Evolutionary conservation across 2,329 filamentous ascomycete genomes (phyloP).

Genomic region (Tolypocladium sp.): DNA sequence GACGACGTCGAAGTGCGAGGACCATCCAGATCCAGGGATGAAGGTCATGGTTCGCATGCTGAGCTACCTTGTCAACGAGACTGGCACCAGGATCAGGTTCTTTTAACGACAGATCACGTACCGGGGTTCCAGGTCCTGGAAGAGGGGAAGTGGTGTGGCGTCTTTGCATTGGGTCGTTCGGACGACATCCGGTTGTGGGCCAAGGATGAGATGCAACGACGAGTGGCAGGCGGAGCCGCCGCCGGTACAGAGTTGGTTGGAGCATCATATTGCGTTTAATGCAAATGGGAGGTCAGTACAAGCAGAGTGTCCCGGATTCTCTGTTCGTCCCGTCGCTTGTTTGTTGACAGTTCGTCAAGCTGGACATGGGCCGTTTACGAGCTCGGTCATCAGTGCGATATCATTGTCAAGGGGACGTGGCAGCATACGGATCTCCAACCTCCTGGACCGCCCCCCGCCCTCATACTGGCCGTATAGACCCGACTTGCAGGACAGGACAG

Average conservation of each 20-base stretch:
- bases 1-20: too few relatives aligned
- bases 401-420: neutral
- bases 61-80: too few relatives aligned
- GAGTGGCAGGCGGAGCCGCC: neutral
- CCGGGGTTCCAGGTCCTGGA: neutral
- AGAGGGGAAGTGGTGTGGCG: neutral
- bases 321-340: neutral
- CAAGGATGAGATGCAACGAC: neutral
- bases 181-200: neutral
- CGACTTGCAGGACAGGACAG: neutral
- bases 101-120: neutral
- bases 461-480: neutral
- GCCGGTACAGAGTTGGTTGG: too few relatives aligned
- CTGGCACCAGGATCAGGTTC: neutral
- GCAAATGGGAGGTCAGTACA: neutral
- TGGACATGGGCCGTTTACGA: too few relatives aligned
- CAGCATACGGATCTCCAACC: neutral
- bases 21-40: too few relatives aligned
- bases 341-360: neutral
- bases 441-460: neutral
- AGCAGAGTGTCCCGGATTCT: neutral
- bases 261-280: neutral
- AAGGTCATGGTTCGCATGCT: too few relatives aligned
- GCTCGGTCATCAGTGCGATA: neutral
- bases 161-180: neutral